Evolutionary conservation across 225 moss, liverwort and hornwort genomes (phyloP).

Genomic region (Rhytidiadelphus loreus): DNA sequence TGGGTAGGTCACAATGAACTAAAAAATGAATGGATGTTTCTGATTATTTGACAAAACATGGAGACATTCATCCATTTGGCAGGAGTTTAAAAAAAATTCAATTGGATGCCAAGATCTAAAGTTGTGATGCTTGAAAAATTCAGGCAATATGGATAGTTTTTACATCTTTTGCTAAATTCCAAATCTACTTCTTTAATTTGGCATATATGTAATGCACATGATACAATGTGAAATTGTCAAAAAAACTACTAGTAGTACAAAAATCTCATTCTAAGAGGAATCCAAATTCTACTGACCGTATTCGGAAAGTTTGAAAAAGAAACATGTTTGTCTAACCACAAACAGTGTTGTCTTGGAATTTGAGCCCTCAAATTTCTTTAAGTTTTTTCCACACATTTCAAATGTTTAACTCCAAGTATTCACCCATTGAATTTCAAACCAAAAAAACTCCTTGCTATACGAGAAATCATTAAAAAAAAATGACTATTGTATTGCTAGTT

Average conservation of each 20-base stretch:
- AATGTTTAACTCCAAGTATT: not conserved
- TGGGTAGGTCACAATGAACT: not conserved
- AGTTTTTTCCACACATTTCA: not conserved
- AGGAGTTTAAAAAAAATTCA: not conserved
- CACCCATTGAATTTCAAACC: not conserved
- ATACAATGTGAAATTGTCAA: not conserved
- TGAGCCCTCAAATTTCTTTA: not conserved
- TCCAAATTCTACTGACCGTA: not conserved
- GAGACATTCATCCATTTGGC: fast-evolving
- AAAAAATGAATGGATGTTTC: fast-evolving
- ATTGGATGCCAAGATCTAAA: fast-evolving
- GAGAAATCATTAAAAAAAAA: not conserved
- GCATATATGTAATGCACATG: not conserved
- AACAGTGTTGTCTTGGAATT: not conserved
- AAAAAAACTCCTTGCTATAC: not conserved
- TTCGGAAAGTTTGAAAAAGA: not conserved
- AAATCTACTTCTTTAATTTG: not conserved
- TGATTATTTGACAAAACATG: not conserved
- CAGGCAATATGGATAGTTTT: not conserved
- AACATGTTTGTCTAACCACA: not conserved
- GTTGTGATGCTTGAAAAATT: fast-evolving
- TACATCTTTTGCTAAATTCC: not conserved
- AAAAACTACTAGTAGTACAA: not conserved
- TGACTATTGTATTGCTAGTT: not conserved
- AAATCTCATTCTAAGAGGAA: not conserved